A percentile compares a stretch with the other conserved stretches of the same genome.
Conservation (phyloP, 768 basidiomycete genomes). For the Lentinula lateritia region DNA sequence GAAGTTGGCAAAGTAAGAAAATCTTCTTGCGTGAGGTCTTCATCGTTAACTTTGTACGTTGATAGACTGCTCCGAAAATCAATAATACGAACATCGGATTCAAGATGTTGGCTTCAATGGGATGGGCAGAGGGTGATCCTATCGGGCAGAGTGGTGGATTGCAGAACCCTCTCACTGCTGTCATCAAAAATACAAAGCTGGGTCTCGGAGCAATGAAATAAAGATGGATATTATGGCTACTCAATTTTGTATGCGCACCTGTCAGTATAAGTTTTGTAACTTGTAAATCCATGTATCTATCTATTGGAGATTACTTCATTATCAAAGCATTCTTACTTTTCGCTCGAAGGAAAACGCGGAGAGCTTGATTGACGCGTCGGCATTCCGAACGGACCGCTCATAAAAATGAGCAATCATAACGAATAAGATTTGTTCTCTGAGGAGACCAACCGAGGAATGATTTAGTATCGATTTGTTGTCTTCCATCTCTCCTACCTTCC, state of each 20-base stretch:
- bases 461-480: neutral
- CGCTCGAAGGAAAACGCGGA: too few relatives aligned
- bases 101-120: conserved; percentile 83
- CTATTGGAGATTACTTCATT: too few relatives aligned
- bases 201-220: conserved; percentile 65
- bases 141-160: conserved; percentile 67
- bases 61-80: conserved; percentile 75
- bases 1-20: conserved; percentile 71
- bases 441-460: too few relatives aligned
- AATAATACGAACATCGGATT: conserved; percentile 80
- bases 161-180: conserved; percentile 71
- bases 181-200: conserved; percentile 82
- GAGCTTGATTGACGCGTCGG: too few relatives aligned
- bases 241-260: neutral
- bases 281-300: neutral
- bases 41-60: neutral
- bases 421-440: too few relatives aligned
- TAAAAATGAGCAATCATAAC: too few relatives aligned
- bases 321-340: too few relatives aligned
- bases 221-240: conserved; percentile 1
- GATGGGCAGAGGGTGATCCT: conserved; percentile 78
- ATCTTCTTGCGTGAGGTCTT: neutral
- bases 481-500: neutral
- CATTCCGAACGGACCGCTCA: too few relatives aligned
- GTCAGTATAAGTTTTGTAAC: neutral